phyloP scores from a whole-genome alignment of 495 filamentous ascomycete species.

The Xylaria grammica region DNA sequence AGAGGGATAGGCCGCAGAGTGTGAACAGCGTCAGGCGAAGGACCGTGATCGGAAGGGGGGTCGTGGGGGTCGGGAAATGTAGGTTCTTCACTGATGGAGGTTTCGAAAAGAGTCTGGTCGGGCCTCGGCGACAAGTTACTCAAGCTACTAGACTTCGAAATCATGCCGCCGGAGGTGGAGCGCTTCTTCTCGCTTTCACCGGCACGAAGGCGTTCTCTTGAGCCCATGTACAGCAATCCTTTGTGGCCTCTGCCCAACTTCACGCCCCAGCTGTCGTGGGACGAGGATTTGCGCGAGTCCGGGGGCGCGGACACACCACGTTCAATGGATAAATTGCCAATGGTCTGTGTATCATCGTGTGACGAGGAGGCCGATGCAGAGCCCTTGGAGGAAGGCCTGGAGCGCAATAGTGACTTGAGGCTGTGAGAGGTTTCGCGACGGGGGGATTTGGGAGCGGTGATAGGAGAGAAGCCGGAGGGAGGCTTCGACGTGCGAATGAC shows the following conservation, averaged over 20 bases:
- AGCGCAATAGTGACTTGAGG: constrained; percentile 46
- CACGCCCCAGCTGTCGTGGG: constrained; percentile 58
- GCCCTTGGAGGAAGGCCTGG: constrained; percentile 58
- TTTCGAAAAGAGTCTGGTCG: constrained; percentile 57
- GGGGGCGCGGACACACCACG: constrained; percentile 48
- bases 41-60: constrained; percentile 24
- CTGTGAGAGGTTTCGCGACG: constrained; percentile 42
- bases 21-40: constrained; percentile 25
- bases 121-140: constrained; percentile 41
- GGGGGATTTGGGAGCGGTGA: constrained; percentile 67
- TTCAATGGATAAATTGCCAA: constrained; percentile 64
- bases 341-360: constrained; percentile 60
- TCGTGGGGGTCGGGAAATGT: constrained; percentile 27
- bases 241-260: constrained; percentile 56
- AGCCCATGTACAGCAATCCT: constrained; percentile 66
- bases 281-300: constrained; percentile 52
- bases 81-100: constrained; percentile 58
- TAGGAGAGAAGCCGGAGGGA: constrained; percentile 70
- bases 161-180: constrained; percentile 43
- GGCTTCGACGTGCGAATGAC: constrained; percentile 86
- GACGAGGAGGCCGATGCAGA: constrained; percentile 55
- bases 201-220: constrained; percentile 60
- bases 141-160: constrained; percentile 36
- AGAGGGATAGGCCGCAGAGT: constrained; percentile 62
- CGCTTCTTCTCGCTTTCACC: constrained; percentile 59